Evolutionary conservation across 2,329 filamentous ascomycete species (phyloP), one percentile per base, ranked within the genome.

Genomic region (Intubia oerlemansii): DNA sequence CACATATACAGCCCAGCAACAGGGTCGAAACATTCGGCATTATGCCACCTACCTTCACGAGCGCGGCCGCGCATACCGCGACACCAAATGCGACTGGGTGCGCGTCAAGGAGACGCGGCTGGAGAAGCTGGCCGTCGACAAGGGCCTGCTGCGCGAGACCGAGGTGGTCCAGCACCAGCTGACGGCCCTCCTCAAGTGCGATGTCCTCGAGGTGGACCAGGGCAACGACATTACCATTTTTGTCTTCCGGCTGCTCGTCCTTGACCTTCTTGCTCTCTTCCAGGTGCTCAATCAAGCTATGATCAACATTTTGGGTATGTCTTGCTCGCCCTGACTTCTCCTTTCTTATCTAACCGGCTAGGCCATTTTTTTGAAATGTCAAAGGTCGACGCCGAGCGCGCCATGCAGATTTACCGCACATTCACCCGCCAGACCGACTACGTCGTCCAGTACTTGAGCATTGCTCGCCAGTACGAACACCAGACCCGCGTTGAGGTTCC

Each of bases 301-400:
- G 45, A 98, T 98, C 53, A 93, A 91, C 50, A 81, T 98, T 34
- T 57, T 98, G 32, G 81, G 85, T 90, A 57, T 38, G 68, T 44
- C 12, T 10, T 10, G n/a, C 3, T 11, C 9, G 4, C 12, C 5
- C 17, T 23, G 9, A 5, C 5, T 2, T 2, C 5, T 7, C 4
- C n/a, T 26, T 17, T 13, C 7, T 21, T 21, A 21, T n/a, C 19
- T 28, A 11, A 20, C 26, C 6, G 14, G 10, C 31, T 14, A 90
- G 82, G 88, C 41, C 80, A 90, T 50, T 98, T 95, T 51, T 98
- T 98, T 43, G 88, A 98, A 54, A 85, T 98, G 76, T 93, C 88
- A 28, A 80, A 79, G 44, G 64, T 79, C 16, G 88, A 98, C 50
- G 90, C 88, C 34, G 81, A 93, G 48, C 68, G 84, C 37, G 82